phyloP scores from a whole-genome alignment of 1,284 basidiomycete species.

The Erythrobasidium hasegawianum region DNA sequence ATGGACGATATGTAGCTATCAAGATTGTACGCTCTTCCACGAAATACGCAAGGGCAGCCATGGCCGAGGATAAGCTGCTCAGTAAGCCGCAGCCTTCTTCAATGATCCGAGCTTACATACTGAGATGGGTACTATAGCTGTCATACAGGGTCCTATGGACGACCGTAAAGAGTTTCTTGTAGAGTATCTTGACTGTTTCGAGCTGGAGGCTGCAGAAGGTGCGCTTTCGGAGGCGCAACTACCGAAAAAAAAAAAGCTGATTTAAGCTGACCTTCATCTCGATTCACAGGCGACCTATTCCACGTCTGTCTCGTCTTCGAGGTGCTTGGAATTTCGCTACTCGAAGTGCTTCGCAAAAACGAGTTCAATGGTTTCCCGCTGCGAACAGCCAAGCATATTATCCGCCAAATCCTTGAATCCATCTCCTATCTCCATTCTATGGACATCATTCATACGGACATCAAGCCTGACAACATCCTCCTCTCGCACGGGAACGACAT shows the following conservation, averaged over 20 bases:
- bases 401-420: conserved; percentile 13
- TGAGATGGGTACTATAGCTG: too few relatives aligned
- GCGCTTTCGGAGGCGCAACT: too few relatives aligned
- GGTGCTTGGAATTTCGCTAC: conserved; percentile 30
- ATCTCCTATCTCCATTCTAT: conserved; percentile 33
- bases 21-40: conserved; percentile 23
- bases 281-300: conserved; percentile 5
- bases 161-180: conserved; percentile 22
- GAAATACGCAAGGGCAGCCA: conserved; percentile 21
- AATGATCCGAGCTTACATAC: too few relatives aligned
- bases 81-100: conserved; percentile 10
- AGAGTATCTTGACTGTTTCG: conserved; percentile 24
- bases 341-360: conserved; percentile 29
- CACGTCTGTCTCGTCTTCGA: conserved; percentile 35
- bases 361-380: conserved; percentile 28
- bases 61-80: conserved; percentile 25
- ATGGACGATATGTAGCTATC: conserved; percentile 25
- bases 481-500: conserved; percentile 22
- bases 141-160: conserved; percentile 24
- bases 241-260: too few relatives aligned
- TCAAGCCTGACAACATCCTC: conserved; percentile 35
- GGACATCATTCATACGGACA: conserved; percentile 25
- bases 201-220: conserved; percentile 14
- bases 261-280: too few relatives aligned
- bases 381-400: conserved; percentile 27